These are phyloP conservation scores for Globisporangium echinulatum DNA, from an alignment of 352 stramenopile species.

Conservation along the genomic window DNA sequence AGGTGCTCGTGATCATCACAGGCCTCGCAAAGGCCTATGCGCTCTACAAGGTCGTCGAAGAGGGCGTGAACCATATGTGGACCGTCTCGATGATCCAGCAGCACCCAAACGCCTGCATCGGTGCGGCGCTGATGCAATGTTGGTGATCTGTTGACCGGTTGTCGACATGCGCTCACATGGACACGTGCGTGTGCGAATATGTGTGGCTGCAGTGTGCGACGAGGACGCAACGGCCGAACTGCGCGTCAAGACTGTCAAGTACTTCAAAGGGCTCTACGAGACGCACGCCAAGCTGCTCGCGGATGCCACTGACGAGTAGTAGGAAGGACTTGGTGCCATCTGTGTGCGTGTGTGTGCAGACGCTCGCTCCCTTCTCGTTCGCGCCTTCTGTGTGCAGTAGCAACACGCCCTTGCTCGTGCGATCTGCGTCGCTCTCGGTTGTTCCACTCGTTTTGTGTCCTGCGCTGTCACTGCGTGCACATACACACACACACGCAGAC, in stretches of 20 bases:
- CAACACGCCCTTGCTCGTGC: too few species aligned
- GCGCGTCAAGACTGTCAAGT: slow-evolving; percentile 88
- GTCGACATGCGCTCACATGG: too few species aligned
- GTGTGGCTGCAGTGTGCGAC: slow-evolving; percentile 57
- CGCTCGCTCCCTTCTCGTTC: too few species aligned
- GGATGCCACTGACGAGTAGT: background rate
- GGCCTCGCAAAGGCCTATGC: slow-evolving; percentile 81
- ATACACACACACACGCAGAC: too few species aligned
- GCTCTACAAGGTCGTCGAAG: slow-evolving; percentile 86
- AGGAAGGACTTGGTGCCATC: too few species aligned
- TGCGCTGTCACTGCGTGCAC: too few species aligned
- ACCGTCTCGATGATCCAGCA: slow-evolving; percentile 85
- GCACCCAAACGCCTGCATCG: slow-evolving; percentile 77
- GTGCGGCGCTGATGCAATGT: slow-evolving; percentile 14
- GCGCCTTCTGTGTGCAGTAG: too few species aligned
- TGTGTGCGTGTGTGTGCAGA: too few species aligned
- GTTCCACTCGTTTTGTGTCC: too few species aligned
- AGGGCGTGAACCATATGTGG: slow-evolving; percentile 90
- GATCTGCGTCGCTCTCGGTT: too few species aligned
- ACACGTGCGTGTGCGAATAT: background rate
- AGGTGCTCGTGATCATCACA: slow-evolving; percentile 87
- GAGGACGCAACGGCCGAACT: slow-evolving; percentile 87
- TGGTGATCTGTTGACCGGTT: too few species aligned
- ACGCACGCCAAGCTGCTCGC: slow-evolving; percentile 38
- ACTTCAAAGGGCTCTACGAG: slow-evolving; percentile 80